These are phyloP conservation scores for Niebla homalea DNA, from an alignment of 495 filamentous ascomycete species.

Conservation along the genomic window DNA sequence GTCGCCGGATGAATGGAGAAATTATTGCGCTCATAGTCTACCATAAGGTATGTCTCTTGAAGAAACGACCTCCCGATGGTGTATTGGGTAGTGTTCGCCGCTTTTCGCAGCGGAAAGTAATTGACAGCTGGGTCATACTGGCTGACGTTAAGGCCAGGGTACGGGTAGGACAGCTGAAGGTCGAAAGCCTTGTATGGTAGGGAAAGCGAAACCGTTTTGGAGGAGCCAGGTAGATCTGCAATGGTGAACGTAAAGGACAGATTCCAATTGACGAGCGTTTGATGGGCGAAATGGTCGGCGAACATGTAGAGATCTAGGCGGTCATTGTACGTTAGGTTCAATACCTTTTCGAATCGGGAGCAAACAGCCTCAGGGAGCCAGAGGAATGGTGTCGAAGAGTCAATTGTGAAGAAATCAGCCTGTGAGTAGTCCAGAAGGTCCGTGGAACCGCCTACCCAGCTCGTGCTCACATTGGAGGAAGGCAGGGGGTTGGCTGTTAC, in stretches of 20 bases:
- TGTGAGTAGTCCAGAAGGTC: conserved; percentile 32
- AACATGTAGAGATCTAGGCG: conserved; percentile 35
- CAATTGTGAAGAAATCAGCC: conserved; percentile 41
- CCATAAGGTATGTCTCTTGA: conserved; percentile 56
- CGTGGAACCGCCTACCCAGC: conserved; percentile 27
- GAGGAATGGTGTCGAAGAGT: conserved; percentile 53
- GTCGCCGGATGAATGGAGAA: conserved; percentile 44
- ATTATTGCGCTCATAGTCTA: conserved; percentile 47
- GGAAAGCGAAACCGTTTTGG: conserved; percentile 43
- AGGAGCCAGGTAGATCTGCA: conserved; percentile 30
- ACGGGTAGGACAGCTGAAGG: conserved; percentile 43
- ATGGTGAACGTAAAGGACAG: conserved; percentile 43
- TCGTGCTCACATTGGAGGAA: conserved; percentile 22
- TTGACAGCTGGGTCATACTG: conserved; percentile 20
- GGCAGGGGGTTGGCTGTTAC: conserved; percentile 28
- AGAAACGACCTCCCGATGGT: conserved; percentile 58
- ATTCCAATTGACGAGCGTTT: conserved; percentile 13
- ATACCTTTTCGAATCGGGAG: conserved; percentile 43
- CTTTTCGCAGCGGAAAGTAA: conserved; percentile 51
- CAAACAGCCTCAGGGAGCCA: conserved; percentile 54
- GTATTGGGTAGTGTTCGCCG: conserved; percentile 37
- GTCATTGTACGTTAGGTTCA: conserved; percentile 46
- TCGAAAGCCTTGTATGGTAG: conserved; percentile 53
- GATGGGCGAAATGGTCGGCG: conserved; percentile 20
- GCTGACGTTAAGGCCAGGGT: conserved; percentile 21